A percentile compares a stretch with the other conserved stretches of the same genome.
Evolutionary conservation across 2,329 filamentous ascomycete species (phyloP).

Genomic region (Aspergillus jensenii): DNA sequence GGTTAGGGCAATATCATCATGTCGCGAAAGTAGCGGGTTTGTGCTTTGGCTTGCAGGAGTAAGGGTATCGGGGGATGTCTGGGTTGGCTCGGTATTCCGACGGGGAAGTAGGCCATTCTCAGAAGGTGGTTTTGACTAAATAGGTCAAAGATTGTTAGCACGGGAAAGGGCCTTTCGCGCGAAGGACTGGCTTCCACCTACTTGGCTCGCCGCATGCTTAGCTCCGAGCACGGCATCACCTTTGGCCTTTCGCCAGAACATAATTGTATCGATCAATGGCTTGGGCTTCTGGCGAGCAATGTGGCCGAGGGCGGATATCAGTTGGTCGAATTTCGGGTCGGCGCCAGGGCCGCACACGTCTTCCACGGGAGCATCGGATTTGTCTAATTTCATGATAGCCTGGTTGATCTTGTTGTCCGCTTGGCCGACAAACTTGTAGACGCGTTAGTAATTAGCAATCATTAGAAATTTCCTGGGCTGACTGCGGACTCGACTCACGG

Average conservation of each 20-base stretch:
- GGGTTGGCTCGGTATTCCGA: slow-evolving; percentile 72
- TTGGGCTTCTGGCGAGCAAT: slow-evolving; percentile 94
- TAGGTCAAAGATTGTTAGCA: slow-evolving; percentile 2
- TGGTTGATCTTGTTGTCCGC: slow-evolving; percentile 95
- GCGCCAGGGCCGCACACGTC: slow-evolving; percentile 85
- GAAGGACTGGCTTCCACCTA: slow-evolving; percentile 18
- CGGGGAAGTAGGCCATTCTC: slow-evolving; percentile 56
- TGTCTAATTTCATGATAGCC: slow-evolving; percentile 76
- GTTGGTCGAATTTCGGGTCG: slow-evolving; percentile 87
- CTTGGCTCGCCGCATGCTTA: slow-evolving; percentile 39
- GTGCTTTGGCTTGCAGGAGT: slow-evolving; percentile 19
- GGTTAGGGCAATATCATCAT: slow-evolving; percentile 73
- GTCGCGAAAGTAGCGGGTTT: slow-evolving; percentile 47
- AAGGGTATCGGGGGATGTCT: slow-evolving; percentile 38
- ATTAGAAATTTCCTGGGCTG: background rate
- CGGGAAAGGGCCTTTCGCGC: background rate
- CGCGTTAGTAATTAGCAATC: slow-evolving; percentile 29
- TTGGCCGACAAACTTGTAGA: slow-evolving; percentile 76
- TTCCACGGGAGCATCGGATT: slow-evolving; percentile 82
- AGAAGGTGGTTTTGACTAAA: slow-evolving; percentile 33
- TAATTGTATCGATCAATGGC: slow-evolving; percentile 92
- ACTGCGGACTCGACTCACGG: slow-evolving; percentile 56
- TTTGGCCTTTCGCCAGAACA: slow-evolving; percentile 96
- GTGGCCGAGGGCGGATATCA: slow-evolving; percentile 88
- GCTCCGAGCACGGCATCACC: slow-evolving; percentile 81